Evolutionary conservation across 495 filamentous ascomycete genomes (phyloP), one percentile per base, ranked within the genome.

Genomic region (Aspergillus ostianus): DNA sequence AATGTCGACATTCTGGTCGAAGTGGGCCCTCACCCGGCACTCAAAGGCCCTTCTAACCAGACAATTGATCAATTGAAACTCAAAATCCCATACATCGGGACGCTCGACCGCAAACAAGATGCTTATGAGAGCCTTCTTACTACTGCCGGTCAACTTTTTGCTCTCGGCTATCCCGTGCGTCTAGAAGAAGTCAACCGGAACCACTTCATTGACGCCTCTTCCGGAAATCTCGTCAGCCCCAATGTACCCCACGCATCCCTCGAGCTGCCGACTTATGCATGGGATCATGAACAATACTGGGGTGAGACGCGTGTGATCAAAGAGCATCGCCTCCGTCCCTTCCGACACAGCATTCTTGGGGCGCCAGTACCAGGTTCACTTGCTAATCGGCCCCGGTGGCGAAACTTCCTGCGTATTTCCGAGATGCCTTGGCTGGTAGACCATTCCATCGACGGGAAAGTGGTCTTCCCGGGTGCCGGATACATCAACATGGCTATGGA

Each of bases 401-500:
- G 27, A 29, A 27, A 49, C 17, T 32, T 29, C 21, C 44, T 56
- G 15, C 55, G 55, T 6, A 9, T 49, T 6, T 46, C 36, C 6
- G 55, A 56, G 26, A 26, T 56, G 21, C 45, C 55, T 12, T 56
- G 55, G 55, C 12, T 56, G 21, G 3, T 17, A 0, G 55, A 56
- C 8, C 55, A 56, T 48, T 44, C 30, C 23, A 48, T 56, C 26
- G 55, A 48, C 55, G 21, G 21, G 12, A 26, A 32, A 26, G 46
- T 56, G 6, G 23, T 56, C 6, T 56, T 56, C 23, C 55, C 55
- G 1, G 55, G 20, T 13, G 55, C 55, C 6, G 55, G 55, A 30
- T 56, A 29, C 55, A 32, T 56, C 15, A 30, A 15, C 26, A 48
- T 56, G 44, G 55, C 55, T 20, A 47, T 56, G 15, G 55, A 56